These are phyloP conservation scores for Leccinum uliginosum DNA, from an alignment of 768 basidiomycete genomes.

Conservation along the genomic window DNA sequence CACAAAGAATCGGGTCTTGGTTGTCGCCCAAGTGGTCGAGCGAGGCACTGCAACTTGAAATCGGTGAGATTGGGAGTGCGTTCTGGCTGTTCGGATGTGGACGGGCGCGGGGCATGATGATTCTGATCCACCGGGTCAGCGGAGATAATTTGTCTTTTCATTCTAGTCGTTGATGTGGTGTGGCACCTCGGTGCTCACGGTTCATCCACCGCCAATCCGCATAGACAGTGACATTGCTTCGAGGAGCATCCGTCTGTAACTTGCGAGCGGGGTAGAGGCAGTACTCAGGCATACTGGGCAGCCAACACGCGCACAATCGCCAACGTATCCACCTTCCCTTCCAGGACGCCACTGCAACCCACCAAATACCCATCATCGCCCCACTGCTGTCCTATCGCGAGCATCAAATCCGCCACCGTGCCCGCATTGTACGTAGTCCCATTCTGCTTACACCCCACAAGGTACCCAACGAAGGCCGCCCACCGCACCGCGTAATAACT, in stretches of 20 bases:
- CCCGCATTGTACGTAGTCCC: conserved; percentile 29
- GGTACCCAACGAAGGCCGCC: conserved; percentile 32
- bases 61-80: conserved; percentile 51
- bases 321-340: not conserved
- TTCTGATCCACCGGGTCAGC: conserved; percentile 41
- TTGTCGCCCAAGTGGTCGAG: too few species aligned
- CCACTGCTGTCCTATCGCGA: conserved; percentile 34
- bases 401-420: conserved; percentile 21
- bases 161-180: too few species aligned
- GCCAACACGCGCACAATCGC: not conserved
- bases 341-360: not conserved
- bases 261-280: too few species aligned
- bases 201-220: too few species aligned
- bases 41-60: conserved; percentile 44
- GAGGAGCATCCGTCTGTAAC: too few species aligned
- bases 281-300: not conserved
- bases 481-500: conserved; percentile 35
- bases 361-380: conserved; percentile 1
- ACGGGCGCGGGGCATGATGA: conserved; percentile 47
- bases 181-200: too few species aligned
- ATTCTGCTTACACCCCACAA: conserved; percentile 26
- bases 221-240: too few species aligned
- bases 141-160: not conserved
- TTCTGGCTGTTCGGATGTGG: conserved; percentile 55
- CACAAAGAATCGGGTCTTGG: too few species aligned